These are phyloP conservation scores for Rosellinia necatrix DNA, from an alignment of 2,329 filamentous ascomycete species.

Conservation along the genomic window DNA sequence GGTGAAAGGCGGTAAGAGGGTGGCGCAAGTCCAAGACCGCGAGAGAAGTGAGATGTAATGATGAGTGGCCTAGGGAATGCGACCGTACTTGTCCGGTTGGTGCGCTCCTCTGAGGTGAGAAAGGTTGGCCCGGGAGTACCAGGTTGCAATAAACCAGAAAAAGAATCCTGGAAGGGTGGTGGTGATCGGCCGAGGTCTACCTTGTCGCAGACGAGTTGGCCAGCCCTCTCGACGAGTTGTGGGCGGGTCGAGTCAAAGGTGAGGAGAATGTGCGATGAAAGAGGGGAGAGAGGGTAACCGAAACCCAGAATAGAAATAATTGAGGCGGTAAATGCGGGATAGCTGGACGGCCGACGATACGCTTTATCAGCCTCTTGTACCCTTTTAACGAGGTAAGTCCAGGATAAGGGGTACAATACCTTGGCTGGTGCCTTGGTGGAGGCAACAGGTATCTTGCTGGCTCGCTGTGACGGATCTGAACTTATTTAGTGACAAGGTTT, in stretches of 20 bases:
- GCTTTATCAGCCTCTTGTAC: slow-evolving; percentile 23
- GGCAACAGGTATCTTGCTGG: slow-evolving; percentile 2
- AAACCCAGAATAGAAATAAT: slow-evolving; percentile 2
- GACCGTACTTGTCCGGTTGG: slow-evolving; percentile 31
- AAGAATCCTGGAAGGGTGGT: slow-evolving; percentile 29
- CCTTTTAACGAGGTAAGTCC: background rate
- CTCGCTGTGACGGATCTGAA: slow-evolving; percentile 6
- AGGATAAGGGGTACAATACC: slow-evolving; percentile 7
- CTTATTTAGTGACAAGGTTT: slow-evolving; percentile 16
- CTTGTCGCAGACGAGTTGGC: slow-evolving; percentile 33
- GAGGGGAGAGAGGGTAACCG: slow-evolving; percentile 17
- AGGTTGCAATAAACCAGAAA: slow-evolving; percentile 24
- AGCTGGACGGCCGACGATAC: slow-evolving; percentile 18
- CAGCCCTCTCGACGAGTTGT: slow-evolving; percentile 31
- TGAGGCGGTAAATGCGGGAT: slow-evolving; percentile 23
- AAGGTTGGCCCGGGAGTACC: too few relatives aligned
- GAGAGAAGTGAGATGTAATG: slow-evolving; percentile 24
- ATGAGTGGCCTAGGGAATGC: slow-evolving; percentile 19
- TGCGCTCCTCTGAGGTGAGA: slow-evolving; percentile 12
- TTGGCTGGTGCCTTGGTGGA: slow-evolving; percentile 15
- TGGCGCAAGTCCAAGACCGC: slow-evolving; percentile 16
- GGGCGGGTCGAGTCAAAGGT: slow-evolving; percentile 20
- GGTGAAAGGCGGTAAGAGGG: slow-evolving; percentile 25
- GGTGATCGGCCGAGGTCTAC: slow-evolving; percentile 32
- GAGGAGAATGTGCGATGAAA: slow-evolving; percentile 18